Percentiles rank a stretch among this genome's conserved stretches.
Conservation (phyloP, 2,329 filamentous ascomycete species). For the Neurospora sp. region DNA sequence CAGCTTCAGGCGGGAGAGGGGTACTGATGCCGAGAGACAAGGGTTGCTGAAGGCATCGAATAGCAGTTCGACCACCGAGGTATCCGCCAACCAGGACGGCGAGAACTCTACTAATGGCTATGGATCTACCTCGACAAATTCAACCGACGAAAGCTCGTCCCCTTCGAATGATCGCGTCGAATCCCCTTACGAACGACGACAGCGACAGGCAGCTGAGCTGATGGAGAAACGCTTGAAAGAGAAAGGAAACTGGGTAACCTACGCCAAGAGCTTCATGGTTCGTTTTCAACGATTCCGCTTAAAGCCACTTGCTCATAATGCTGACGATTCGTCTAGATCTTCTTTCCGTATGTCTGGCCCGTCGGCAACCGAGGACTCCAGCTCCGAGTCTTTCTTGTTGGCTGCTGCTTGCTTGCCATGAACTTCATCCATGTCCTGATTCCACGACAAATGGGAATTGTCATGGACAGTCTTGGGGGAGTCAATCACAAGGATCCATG, state of each 20-base stretch:
- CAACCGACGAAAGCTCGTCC: conserved; percentile 16
- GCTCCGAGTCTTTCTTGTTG: conserved; percentile 56
- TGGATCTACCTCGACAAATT: conserved; percentile 9
- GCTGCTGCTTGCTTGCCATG: conserved; percentile 56
- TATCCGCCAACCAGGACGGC: conserved; percentile 9
- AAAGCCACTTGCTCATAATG: conserved; percentile 3
- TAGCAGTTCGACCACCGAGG: conserved; percentile 18
- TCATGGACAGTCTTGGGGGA: conserved; percentile 59
- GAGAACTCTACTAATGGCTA: conserved; percentile 13
- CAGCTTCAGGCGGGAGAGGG: conserved; percentile 15
- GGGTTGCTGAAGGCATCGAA: conserved; percentile 40
- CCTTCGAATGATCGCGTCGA: conserved; percentile 32
- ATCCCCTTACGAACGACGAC: conserved; percentile 42
- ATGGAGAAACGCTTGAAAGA: conserved; percentile 62
- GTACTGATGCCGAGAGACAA: conserved; percentile 47
- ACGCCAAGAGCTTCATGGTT: conserved; percentile 62
- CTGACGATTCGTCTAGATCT: conserved; percentile 39
- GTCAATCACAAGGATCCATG: conserved; percentile 38
- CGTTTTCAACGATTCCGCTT: conserved; percentile 9
- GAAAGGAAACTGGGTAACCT: conserved; percentile 68
- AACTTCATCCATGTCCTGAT: conserved; percentile 69
- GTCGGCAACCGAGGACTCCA: conserved; percentile 57
- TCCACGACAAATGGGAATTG: conserved; percentile 71
- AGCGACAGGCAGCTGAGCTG: conserved; percentile 44
- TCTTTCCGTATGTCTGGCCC: conserved; percentile 75